A percentile compares a stretch with the other conserved stretches of the same genome.
Conservation (phyloP, 176 grass and related monocot species). For the Microstegium vimineum region DNA sequence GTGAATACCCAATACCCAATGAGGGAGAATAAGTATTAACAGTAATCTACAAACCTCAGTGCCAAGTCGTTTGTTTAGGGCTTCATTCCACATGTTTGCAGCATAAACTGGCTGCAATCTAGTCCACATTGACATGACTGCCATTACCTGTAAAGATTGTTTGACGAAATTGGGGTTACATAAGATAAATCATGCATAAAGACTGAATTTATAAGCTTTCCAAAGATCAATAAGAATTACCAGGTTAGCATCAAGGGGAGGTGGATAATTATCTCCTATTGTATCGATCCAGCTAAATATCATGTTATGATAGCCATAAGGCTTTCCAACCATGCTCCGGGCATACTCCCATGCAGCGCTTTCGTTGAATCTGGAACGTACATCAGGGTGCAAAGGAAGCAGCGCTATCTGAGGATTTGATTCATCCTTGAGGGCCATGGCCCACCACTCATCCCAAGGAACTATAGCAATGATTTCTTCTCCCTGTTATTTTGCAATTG, state of each 20-base stretch:
- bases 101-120: conserved; percentile 93
- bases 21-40: not conserved
- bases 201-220: not conserved
- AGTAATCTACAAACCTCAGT: conserved; percentile 59
- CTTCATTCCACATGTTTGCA: conserved; percentile 99
- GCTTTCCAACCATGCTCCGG: conserved; percentile 78
- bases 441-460: conserved; percentile 99
- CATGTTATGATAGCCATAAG: conserved; percentile 99
- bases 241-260: conserved; percentile 92
- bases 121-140: conserved; percentile 98
- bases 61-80: conserved; percentile 92
- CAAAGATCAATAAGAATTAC: conserved; percentile 40
- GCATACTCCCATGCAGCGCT: conserved; percentile 85
- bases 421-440: conserved; percentile 67
- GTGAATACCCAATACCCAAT: not conserved
- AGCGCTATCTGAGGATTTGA: conserved; percentile 92
- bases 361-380: conserved; percentile 66
- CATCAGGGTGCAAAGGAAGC: conserved; percentile 62
- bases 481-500: conserved; percentile 50
- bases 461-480: conserved; percentile 89
- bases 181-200: not conserved
- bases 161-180: not conserved
- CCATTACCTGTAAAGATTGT: conserved; percentile 74
- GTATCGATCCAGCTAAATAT: conserved; percentile 99
- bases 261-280: conserved; percentile 77